phyloP scores from a whole-genome alignment of 2,329 filamentous ascomycete species.

The Chaetothyriales sp. region DNA sequence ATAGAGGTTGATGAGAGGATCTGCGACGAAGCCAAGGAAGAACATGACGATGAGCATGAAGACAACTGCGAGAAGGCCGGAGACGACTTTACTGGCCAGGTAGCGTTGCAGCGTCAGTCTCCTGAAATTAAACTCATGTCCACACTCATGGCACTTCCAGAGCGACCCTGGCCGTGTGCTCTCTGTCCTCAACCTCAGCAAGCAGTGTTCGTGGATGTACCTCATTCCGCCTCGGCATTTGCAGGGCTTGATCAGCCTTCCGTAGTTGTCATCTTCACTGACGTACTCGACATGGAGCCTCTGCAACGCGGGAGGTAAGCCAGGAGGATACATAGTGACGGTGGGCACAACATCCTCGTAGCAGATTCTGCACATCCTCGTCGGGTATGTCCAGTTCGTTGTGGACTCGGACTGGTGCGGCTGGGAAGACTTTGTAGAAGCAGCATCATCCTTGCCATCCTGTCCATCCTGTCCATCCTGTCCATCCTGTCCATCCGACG shows the following conservation, averaged over 20 bases:
- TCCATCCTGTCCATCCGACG: background rate
- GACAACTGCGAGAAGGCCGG: constrained; percentile 55
- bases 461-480: background rate
- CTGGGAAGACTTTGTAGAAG: background rate
- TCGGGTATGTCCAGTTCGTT: constrained; percentile 39
- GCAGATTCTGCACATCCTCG: constrained; percentile 78
- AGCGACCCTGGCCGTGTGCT: constrained; percentile 38
- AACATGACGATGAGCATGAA: constrained; percentile 66
- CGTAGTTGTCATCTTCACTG: constrained; percentile 52
- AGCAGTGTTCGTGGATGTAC: constrained; percentile 86
- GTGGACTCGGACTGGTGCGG: background rate
- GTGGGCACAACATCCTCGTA: constrained; percentile 56
- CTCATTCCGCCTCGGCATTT: constrained; percentile 84
- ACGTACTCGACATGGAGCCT: constrained; percentile 52
- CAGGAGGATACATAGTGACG: constrained; percentile 41
- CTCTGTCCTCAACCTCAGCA: constrained; percentile 67
- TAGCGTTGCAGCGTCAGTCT: constrained; percentile 22
- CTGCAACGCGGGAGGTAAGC: constrained; percentile 43
- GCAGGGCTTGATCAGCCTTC: constrained; percentile 76
- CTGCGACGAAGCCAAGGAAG: constrained; percentile 75
- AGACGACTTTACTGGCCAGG: constrained; percentile 52
- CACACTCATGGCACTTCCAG: constrained; percentile 19
- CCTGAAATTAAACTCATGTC: constrained; percentile 17
- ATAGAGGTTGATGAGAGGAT: constrained; percentile 83
- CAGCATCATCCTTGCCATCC: background rate